Conservation (phyloP, 352 stramenopile genomes). For the Pseudoperonospora humuli region DNA sequence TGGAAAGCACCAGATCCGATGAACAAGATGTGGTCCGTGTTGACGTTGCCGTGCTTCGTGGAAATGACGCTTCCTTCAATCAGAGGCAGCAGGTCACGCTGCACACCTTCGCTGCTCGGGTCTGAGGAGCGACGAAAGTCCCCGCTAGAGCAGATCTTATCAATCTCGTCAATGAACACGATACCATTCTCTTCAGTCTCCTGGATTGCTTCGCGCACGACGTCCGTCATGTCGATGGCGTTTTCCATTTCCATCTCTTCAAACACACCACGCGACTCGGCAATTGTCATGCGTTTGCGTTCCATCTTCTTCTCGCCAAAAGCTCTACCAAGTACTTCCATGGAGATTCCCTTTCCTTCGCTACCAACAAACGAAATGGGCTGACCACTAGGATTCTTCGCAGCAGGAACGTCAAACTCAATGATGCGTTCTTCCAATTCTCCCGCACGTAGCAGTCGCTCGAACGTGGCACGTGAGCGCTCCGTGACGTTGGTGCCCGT, state of each 20-base stretch:
- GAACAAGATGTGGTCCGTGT: constrained; percentile 99
- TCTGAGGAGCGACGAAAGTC: constrained; percentile 92
- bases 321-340: constrained; percentile 66
- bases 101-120: constrained; percentile 96
- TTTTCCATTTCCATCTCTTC: constrained; percentile 96
- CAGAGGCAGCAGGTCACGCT: constrained; percentile 96
- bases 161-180: constrained; percentile 99
- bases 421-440: constrained; percentile 80
- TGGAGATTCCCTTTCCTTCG: constrained; percentile 60
- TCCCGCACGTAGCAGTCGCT: constrained; percentile 82
- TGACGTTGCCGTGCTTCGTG: constrained; percentile 99
- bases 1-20: constrained; percentile 97
- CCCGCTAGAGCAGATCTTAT: constrained; percentile 97
- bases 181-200: constrained; percentile 98
- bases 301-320: constrained; percentile 85
- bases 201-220: constrained; percentile 77
- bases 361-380: constrained; percentile 67
- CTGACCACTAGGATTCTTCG: constrained; percentile 36
- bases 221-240: constrained; percentile 85
- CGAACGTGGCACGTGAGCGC: constrained; percentile 87
- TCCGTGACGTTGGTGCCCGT: constrained; percentile 81
- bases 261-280: constrained; percentile 90
- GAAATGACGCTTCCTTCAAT: constrained; percentile 97
- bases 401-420: constrained; percentile 61
- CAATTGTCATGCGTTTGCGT: constrained; percentile 90